These are phyloP conservation scores for Aspergillus neotritici DNA, from an alignment of 2,329 filamentous ascomycete species.

Conservation along the genomic window DNA sequence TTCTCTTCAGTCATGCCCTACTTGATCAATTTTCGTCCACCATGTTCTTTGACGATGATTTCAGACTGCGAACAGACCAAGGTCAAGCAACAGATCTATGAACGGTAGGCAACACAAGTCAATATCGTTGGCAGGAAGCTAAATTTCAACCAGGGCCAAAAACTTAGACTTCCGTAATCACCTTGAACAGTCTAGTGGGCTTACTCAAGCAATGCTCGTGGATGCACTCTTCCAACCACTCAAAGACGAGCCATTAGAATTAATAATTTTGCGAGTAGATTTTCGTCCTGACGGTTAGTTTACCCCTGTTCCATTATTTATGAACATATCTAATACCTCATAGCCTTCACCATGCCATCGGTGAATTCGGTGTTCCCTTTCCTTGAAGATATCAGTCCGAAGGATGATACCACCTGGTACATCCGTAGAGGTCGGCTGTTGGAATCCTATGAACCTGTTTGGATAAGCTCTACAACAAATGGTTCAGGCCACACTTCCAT, in stretches of 20 bases:
- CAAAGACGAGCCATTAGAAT: background rate
- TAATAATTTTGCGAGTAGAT: conserved; percentile 2
- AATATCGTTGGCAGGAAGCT: conserved; percentile 2
- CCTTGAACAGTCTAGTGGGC: background rate
- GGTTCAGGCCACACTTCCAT: background rate
- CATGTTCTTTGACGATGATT: conserved; percentile 1
- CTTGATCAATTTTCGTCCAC: conserved; percentile 1
- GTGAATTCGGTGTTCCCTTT: conserved; percentile 6
- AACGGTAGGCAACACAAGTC: background rate
- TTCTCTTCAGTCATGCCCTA: conserved; percentile 3
- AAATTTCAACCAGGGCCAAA: conserved; percentile 1
- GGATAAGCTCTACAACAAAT: conserved; percentile 3
- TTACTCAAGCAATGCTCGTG: background rate
- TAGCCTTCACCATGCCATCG: conserved; percentile 5
- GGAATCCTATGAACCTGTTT: conserved; percentile 1
- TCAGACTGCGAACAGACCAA: background rate
- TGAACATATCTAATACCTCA: background rate
- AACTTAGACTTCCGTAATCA: conserved; percentile 1
- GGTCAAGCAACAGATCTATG: conserved; percentile 1
- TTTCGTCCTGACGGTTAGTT: conserved; percentile 4
- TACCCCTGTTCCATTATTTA: background rate
- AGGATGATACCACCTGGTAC: conserved; percentile 3
- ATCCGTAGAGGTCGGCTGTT: conserved; percentile 4
- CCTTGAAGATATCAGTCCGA: conserved; percentile 1
- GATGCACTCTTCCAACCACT: conserved; percentile 4